Conservation (phyloP, 805 yeast species). For the Saturnispora sanitii region DNA sequence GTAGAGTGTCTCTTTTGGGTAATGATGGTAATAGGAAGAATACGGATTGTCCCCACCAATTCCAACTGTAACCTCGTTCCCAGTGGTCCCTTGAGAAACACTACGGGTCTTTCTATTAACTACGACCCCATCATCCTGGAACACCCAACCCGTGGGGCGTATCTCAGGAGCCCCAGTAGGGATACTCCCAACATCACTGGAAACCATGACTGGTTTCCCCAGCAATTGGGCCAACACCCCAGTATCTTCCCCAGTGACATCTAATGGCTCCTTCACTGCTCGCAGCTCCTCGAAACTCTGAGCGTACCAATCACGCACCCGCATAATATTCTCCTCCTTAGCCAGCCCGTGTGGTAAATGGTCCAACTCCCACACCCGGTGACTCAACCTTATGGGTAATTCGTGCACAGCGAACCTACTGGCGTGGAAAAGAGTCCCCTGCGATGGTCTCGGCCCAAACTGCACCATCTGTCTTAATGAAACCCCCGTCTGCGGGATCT, state of each 20-base stretch:
- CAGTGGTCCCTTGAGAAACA: neutral
- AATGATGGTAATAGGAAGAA: slow-evolving; percentile 34
- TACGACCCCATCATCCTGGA: slow-evolving; percentile 41
- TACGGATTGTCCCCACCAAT: no score
- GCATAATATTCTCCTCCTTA: slow-evolving; percentile 62
- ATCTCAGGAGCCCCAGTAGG: no score
- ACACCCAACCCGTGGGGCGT: slow-evolving; percentile 15
- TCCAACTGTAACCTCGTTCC: no score
- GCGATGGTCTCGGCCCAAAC: slow-evolving; percentile 71
- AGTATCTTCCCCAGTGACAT: slow-evolving; percentile 30
- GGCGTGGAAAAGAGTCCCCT: slow-evolving; percentile 73
- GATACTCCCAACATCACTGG: no score
- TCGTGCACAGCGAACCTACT: slow-evolving; percentile 80
- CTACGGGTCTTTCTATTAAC: slow-evolving; percentile 15
- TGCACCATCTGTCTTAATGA: slow-evolving; percentile 85
- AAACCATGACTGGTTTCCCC: no score
- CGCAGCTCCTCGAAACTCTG: slow-evolving; percentile 80
- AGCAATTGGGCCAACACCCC: no score
- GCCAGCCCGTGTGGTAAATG: slow-evolving; percentile 66
- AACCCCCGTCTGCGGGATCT: slow-evolving; percentile 73
- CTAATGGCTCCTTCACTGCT: slow-evolving; percentile 53
- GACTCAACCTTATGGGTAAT: slow-evolving; percentile 77
- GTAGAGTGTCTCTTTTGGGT: slow-evolving; percentile 48
- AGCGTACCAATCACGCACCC: slow-evolving; percentile 83
- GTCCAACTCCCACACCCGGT: slow-evolving; percentile 76